phyloP scores from a whole-genome alignment of 139 green algal genomes.

The Coelastrella sp. region DNA sequence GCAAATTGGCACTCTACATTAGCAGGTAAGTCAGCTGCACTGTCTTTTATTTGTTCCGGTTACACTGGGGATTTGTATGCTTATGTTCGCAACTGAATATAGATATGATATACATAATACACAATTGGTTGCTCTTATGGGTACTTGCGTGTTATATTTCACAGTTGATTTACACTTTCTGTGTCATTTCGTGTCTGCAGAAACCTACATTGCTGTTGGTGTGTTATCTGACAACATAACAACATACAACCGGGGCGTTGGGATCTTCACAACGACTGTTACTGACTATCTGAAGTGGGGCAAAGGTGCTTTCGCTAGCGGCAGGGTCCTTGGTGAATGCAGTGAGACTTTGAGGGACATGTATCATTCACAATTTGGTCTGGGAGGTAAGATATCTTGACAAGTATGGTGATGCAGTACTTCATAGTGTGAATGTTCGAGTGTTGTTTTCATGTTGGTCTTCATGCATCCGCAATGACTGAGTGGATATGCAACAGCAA shows the following conservation, averaged over 20 bases:
- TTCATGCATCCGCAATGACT: too few species aligned
- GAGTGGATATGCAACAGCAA: too few species aligned
- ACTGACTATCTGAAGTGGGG: conserved; percentile 18
- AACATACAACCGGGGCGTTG: not conserved
- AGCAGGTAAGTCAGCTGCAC: not conserved
- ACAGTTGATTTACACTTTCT: not conserved
- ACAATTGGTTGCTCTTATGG: too few species aligned
- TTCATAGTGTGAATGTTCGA: not conserved
- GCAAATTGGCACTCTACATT: not conserved
- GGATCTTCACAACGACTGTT: not conserved
- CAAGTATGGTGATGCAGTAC: too few species aligned
- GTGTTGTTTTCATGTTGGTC: not conserved
- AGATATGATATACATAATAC: too few species aligned
- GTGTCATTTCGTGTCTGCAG: not conserved
- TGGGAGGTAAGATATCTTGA: not conserved
- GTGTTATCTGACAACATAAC: not conserved
- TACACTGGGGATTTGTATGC: too few species aligned
- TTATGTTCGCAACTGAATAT: too few species aligned
- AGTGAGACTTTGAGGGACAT: conserved; percentile 42
- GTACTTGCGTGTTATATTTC: too few species aligned
- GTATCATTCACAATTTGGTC: conserved; percentile 31
- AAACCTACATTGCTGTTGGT: conserved; percentile 12
- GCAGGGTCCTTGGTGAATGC: conserved; percentile 8
- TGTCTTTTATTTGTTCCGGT: not conserved
- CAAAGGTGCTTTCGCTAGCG: not conserved